phyloP scores from a whole-genome alignment of 495 filamentous ascomycete genomes.

The Physcia stellaris region DNA sequence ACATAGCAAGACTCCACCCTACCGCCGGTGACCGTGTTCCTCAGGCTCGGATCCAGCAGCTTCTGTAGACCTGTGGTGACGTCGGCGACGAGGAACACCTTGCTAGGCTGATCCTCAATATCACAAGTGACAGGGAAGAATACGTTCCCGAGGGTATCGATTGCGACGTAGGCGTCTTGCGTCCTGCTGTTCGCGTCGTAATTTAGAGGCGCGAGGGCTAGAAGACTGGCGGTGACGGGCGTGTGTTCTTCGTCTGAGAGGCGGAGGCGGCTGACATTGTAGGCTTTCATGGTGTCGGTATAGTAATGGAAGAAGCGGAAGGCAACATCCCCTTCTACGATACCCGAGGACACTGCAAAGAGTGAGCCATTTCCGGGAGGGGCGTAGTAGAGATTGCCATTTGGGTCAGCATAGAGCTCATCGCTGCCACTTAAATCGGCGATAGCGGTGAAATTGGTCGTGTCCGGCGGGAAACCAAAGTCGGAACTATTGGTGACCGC shows the following conservation, averaged over 20 bases:
- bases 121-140: conserved; percentile 3
- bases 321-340: neutral
- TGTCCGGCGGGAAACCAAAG: neutral
- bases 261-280: conserved; percentile 2
- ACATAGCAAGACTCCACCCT: neutral
- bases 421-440: neutral
- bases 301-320: conserved; percentile 4
- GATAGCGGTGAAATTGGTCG: neutral
- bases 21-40: neutral
- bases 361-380: neutral
- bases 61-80: neutral
- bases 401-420: neutral
- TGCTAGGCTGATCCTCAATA: neutral
- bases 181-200: neutral
- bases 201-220: neutral
- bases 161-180: conserved; percentile 1
- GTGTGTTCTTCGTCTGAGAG: neutral
- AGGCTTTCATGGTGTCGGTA: neutral
- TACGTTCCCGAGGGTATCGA: neutral
- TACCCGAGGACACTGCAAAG: neutral
- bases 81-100: neutral
- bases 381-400: conserved; percentile 1
- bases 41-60: neutral
- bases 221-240: neutral
- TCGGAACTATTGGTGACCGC: neutral